phyloP scores from a whole-genome alignment of 331 rosid species.

The Malus hybrid region DNA sequence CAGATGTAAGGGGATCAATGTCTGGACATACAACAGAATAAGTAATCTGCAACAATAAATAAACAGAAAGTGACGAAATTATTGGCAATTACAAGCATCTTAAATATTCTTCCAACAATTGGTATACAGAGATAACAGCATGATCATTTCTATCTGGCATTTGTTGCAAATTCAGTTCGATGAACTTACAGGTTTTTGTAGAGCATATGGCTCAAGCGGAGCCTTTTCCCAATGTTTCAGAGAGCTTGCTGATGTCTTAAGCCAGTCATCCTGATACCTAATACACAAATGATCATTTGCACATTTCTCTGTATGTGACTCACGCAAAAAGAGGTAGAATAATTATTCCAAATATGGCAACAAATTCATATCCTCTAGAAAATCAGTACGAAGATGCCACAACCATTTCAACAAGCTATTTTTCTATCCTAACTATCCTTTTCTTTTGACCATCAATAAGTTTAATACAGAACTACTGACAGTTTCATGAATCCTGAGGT shows the following conservation, averaged over 20 bases:
- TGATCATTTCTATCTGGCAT: neutral
- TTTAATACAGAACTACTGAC: neutral
- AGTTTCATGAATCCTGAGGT: neutral
- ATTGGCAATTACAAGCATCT: constrained; percentile 14
- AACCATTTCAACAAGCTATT: neutral
- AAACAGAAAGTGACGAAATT: constrained; percentile 10
- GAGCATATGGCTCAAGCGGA: constrained; percentile 94
- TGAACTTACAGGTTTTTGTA: constrained; percentile 70
- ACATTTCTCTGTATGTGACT: neutral
- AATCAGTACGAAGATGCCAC: neutral
- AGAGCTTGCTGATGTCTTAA: constrained; percentile 76
- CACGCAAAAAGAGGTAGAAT: neutral
- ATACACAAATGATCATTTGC: constrained; percentile 5
- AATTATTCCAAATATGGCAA: neutral
- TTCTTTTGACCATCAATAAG: neutral
- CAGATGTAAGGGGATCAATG: constrained; percentile 87
- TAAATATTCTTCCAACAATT: neutral
- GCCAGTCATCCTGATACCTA: constrained; percentile 99
- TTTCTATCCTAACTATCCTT: neutral
- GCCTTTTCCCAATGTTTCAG: constrained; percentile 95
- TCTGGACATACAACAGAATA: constrained; percentile 86
- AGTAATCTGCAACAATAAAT: constrained; percentile 60
- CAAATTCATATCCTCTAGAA: neutral
- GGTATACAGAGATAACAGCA: neutral
- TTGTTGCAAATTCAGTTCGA: constrained; percentile 14